Percentiles rank a stretch among this genome's conserved stretches.
phyloP scores from a whole-genome alignment of 139 green algal species.

The Picochlorum sp. region DNA sequence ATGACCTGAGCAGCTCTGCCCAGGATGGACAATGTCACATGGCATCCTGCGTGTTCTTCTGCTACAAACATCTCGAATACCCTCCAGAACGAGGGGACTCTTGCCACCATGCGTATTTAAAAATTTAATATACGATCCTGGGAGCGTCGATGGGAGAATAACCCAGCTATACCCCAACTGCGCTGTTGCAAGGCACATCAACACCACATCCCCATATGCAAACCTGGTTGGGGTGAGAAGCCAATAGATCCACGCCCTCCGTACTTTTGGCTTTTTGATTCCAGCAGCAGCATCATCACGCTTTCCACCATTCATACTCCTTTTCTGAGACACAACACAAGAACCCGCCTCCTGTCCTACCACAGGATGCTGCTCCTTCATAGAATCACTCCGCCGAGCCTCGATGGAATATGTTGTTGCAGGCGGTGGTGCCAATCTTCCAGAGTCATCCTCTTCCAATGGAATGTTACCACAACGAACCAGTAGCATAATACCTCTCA shows the following conservation, averaged over 20 bases:
- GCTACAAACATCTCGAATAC: slow-evolving; percentile 19
- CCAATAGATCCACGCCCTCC: slow-evolving; percentile 4
- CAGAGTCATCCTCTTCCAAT: slow-evolving; percentile 1
- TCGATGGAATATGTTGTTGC: neutral
- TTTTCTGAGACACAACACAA: neutral
- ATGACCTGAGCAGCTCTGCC: slow-evolving; percentile 46
- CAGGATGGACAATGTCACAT: slow-evolving; percentile 58
- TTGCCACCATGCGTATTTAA: slow-evolving; percentile 73
- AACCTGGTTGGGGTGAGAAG: slow-evolving; percentile 34
- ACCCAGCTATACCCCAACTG: slow-evolving; percentile 75
- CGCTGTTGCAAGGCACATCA: slow-evolving; percentile 53
- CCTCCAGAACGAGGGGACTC: slow-evolving; percentile 7
- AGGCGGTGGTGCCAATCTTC: neutral
- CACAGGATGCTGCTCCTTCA: neutral
- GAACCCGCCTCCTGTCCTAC: no score
- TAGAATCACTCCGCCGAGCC: neutral
- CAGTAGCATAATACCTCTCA: slow-evolving; percentile 77
- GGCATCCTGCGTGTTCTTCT: slow-evolving; percentile 12
- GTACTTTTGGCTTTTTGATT: slow-evolving; percentile 6
- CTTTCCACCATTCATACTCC: no score
- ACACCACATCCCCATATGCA: slow-evolving; percentile 68
- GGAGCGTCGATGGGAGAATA: slow-evolving; percentile 61
- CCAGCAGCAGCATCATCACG: neutral
- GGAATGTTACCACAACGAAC: slow-evolving; percentile 76
- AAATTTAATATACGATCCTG: slow-evolving; percentile 69